A percentile compares a stretch with the other conserved stretches of the same genome.
Evolutionary conservation across 805 yeast species (phyloP).

Genomic region (Candida lessepsii): DNA sequence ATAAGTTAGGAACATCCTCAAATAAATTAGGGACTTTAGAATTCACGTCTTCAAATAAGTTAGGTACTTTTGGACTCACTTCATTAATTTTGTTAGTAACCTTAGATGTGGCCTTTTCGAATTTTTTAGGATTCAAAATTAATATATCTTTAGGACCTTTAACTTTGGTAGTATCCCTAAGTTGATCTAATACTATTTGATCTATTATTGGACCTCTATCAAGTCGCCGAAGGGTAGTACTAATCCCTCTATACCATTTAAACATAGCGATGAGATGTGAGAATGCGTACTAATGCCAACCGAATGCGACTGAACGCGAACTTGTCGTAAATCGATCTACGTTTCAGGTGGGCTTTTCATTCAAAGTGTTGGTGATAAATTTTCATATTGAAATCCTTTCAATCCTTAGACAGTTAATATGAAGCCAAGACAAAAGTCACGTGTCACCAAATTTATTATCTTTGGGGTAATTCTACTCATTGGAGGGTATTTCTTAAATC

Average conservation of each 20-base stretch:
- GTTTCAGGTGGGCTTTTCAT: too few species aligned
- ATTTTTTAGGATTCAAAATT: constrained; percentile 9
- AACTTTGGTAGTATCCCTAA: constrained; percentile 4
- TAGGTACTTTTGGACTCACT: too few species aligned
- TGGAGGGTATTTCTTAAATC: constrained; percentile 36
- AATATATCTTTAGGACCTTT: constrained; percentile 6
- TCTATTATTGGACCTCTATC: constrained; percentile 11
- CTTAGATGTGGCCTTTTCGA: not conserved
- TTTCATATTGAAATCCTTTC: too few species aligned
- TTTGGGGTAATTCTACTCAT: constrained; percentile 34
- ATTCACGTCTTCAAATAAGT: too few species aligned
- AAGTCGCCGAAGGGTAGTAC: not conserved
- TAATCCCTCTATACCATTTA: constrained; percentile 2
- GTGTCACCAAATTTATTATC: constrained; percentile 33
- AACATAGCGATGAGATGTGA: constrained; percentile 3
- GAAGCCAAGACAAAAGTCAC: constrained; percentile 32
- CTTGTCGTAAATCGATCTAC: not conserved
- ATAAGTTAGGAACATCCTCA: too few species aligned
- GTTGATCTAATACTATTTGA: constrained; percentile 8
- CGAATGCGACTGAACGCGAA: too few species aligned
- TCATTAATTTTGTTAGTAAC: not conserved
- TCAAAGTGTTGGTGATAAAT: too few species aligned
- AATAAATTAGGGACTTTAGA: too few species aligned
- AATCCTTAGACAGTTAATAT: not conserved
- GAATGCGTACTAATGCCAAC: not conserved